Evolutionary conservation across 2,329 filamentous ascomycete species (phyloP).

Genomic region (Tetracladium maxilliforme): DNA sequence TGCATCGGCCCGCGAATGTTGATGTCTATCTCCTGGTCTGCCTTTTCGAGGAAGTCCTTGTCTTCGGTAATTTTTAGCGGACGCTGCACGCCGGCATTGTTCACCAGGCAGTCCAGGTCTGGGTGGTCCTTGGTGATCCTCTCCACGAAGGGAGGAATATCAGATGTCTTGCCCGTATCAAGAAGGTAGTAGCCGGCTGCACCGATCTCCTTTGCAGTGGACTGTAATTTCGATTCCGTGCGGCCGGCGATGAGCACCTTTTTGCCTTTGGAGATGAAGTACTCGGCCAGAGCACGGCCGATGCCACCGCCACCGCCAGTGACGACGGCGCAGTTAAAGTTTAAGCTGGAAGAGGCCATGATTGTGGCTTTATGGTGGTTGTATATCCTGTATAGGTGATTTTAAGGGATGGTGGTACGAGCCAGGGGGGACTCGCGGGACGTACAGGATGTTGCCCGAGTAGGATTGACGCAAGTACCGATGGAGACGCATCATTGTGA

Average conservation of each 20-base stretch:
- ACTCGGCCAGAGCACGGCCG: conserved; percentile 29
- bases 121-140: conserved; percentile 31
- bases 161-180: conserved; percentile 29
- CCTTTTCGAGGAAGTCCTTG: conserved; percentile 28
- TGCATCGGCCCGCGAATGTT: conserved; percentile 45
- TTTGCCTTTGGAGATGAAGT: conserved; percentile 28
- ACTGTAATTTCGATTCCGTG: conserved; percentile 35
- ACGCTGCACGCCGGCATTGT: conserved; percentile 43
- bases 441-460: too few species aligned
- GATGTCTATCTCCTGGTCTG: conserved; percentile 41
- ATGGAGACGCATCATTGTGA: too few species aligned
- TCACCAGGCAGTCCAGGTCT: conserved; percentile 40
- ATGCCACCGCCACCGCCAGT: conserved; percentile 37
- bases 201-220: conserved; percentile 24
- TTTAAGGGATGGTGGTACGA: too few species aligned
- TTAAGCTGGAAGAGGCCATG: conserved; percentile 11
- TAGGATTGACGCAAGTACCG: too few species aligned
- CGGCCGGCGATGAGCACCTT: conserved; percentile 36
- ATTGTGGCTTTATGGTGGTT: too few species aligned
- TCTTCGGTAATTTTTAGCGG: conserved; percentile 29
- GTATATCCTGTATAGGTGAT: too few species aligned
- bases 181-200: conserved; percentile 32
- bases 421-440: too few species aligned
- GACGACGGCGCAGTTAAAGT: conserved; percentile 28
- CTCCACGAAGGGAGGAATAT: conserved; percentile 27